Percentiles rank a stretch among this genome's conserved stretches.
These are phyloP conservation scores for Aspergillus oerlinghausenensis DNA, from an alignment of 2,329 filamentous ascomycete genomes.

Conservation along the genomic window DNA sequence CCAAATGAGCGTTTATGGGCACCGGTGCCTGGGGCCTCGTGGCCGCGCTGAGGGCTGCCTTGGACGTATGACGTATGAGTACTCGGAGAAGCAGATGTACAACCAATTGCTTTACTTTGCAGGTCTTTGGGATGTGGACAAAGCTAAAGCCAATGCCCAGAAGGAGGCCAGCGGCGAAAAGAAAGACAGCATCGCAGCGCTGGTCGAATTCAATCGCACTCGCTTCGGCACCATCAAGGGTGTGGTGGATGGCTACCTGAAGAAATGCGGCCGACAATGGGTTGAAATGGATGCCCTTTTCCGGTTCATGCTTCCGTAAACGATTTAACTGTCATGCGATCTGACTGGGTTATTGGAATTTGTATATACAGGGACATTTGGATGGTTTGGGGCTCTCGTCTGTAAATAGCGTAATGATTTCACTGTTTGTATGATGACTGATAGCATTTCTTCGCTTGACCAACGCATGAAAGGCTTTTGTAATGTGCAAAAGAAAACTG, in stretches of 20 bases:
- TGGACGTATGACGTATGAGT: constrained; percentile 84
- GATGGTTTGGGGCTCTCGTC: constrained; percentile 4
- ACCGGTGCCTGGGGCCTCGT: constrained; percentile 80
- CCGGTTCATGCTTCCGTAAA: constrained; percentile 50
- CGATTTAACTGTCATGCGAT: constrained; percentile 13
- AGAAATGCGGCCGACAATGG: constrained; percentile 87
- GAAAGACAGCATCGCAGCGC: constrained; percentile 61
- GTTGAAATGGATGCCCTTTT: constrained; percentile 91
- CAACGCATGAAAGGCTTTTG: constrained; percentile 2
- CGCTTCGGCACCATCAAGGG: constrained; percentile 72
- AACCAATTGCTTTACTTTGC: constrained; percentile 91
- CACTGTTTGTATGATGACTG: constrained; percentile 8
- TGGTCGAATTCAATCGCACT: constrained; percentile 77
- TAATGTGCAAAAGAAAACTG: background rate
- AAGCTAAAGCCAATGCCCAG: constrained; percentile 56
- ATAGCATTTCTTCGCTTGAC: background rate
- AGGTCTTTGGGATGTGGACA: constrained; percentile 83
- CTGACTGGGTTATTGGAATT: constrained; percentile 11
- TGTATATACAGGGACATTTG: constrained; percentile 21
- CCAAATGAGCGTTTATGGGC: constrained; percentile 89
- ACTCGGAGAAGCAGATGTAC: constrained; percentile 83
- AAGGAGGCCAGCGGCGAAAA: constrained; percentile 50
- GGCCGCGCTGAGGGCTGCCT: constrained; percentile 79
- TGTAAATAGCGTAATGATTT: constrained; percentile 7
- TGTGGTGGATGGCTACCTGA: constrained; percentile 77